Base-by-base conservation (phyloP, 768 basidiomycete species). In the Suillus placidus region DNA sequence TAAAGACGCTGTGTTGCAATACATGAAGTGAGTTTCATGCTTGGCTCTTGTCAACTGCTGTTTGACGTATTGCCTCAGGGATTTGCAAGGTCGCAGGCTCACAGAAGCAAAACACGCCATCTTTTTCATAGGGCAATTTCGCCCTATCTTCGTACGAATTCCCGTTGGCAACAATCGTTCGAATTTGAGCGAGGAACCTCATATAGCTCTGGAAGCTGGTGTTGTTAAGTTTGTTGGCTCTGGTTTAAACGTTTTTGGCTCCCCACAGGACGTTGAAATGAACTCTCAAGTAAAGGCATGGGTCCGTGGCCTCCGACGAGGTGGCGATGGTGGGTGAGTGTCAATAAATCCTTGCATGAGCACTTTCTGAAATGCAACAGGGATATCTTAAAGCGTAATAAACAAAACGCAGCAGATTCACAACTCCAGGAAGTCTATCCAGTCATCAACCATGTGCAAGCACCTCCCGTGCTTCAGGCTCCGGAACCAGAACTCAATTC, bases 321-420 rank as follows among this genome's bases (percentile, higher is more conserved):
- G 82, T 43, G 88, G 87, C 42, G 87, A 88, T 54, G 86, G 80
- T 67, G 88, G 88, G 89, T 90, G 72, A 75, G 86, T 80, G 42
- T 65, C 68, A 14, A 0, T 55, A 45, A 43, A 14, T 10, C 32
- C 40, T 58, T 61, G 18, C 37, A 37, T 57, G 84, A 82, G 23
- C 83, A 84, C 65, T 67, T 81, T 32, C 72, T 84, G 55, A 87
- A 82, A 76, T 69, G 84, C 42, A 77, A 79, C 61, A 84, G 82
- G 37, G 84, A 84, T 65, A 66, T 82, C 34, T 73, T 84, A 51
- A 88, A 82, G 77, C 69, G 84, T 43, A 77, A 77, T 64, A 85
- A 83, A 67, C 73, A 79, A 64, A 75, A 75, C 57, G 65, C 65
- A 12, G 49, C 45, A 64, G 64, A 60, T 26, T 16, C 35, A 70